phyloP scores from a whole-genome alignment of 2,329 filamentous ascomycete species.

The Fusarium pilosicola region DNA sequence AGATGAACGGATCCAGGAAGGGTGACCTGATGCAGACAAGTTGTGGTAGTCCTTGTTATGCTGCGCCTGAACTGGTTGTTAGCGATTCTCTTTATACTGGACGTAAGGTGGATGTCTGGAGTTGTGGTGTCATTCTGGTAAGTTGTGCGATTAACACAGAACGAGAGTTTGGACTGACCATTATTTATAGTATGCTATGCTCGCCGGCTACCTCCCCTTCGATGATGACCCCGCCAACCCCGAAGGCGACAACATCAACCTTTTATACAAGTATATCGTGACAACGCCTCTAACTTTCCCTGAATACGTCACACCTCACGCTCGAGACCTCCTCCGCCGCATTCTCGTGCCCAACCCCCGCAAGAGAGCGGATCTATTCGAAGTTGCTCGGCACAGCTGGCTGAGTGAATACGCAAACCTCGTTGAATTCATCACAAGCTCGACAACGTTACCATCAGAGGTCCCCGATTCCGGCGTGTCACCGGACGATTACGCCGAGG shows the following conservation, averaged over 20 bases:
- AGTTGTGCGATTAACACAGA: conserved; percentile 50
- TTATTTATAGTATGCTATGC: conserved; percentile 88
- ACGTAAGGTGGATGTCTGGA: conserved; percentile 98
- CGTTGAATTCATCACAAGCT: conserved; percentile 96
- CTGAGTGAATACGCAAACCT: conserved; percentile 96
- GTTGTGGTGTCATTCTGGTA: conserved; percentile 97
- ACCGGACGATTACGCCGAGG: conserved; percentile 64
- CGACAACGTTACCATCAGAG: conserved; percentile 86
- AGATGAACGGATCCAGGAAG: conserved; percentile 78
- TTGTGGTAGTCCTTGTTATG: conserved; percentile 97
- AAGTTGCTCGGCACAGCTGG: conserved; percentile 98
- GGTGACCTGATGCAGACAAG: conserved; percentile 99
- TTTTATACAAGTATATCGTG: conserved; percentile 99
- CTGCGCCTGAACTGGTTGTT: conserved; percentile 94
- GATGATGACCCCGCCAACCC: conserved; percentile 98
- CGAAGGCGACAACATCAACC: conserved; percentile 98
- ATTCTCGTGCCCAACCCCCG: conserved; percentile 96
- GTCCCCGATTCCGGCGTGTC: conserved; percentile 82
- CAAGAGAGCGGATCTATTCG: conserved; percentile 94
- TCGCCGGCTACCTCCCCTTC: conserved; percentile 96
- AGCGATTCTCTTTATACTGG: conserved; percentile 98
- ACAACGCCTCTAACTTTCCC: conserved; percentile 97
- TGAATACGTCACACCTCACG: conserved; percentile 98
- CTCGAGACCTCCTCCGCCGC: conserved; percentile 87
- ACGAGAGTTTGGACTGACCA: conserved; percentile 17